Conservation (phyloP, 2,329 filamentous ascomycete genomes). For the Claviceps africana region DNA sequence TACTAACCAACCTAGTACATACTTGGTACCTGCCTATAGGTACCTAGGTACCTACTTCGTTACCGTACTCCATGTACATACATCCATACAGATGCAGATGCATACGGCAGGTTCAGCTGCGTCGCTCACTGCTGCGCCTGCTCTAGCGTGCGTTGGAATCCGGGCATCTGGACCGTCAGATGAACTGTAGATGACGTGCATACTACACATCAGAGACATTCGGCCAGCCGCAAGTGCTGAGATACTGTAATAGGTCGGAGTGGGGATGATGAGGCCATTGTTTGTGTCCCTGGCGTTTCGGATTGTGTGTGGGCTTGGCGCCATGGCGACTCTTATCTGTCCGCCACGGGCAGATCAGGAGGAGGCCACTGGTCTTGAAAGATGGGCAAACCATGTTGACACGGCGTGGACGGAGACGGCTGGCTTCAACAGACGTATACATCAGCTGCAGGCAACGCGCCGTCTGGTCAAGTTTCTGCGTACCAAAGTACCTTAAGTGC, state of each 20-base stretch:
- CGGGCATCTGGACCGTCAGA: background rate
- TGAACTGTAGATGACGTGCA: slow-evolving; percentile 1
- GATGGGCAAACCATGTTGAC: too few species aligned
- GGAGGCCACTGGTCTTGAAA: too few species aligned
- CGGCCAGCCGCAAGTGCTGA: background rate
- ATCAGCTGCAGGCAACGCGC: background rate
- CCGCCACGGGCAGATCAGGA: background rate
- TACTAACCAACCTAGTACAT: too few species aligned
- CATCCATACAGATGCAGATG: background rate
- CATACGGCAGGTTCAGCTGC: background rate
- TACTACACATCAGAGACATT: background rate
- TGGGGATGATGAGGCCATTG: slow-evolving; percentile 4
- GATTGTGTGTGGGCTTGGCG: slow-evolving; percentile 7
- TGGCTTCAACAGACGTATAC: too few species aligned
- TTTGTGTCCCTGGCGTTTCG: slow-evolving; percentile 7
- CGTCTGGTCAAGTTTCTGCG: background rate
- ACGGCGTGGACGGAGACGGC: too few species aligned
- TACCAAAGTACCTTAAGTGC: too few species aligned
- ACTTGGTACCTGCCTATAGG: background rate
- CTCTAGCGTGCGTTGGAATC: background rate
- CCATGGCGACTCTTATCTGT: slow-evolving; percentile 10
- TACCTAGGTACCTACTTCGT: background rate
- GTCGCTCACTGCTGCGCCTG: too few species aligned
- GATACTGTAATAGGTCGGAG: background rate
- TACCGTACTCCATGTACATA: background rate